Evolutionary conservation across 495 filamentous ascomycete genomes (phyloP).

Genomic region (Xylona heveae): DNA sequence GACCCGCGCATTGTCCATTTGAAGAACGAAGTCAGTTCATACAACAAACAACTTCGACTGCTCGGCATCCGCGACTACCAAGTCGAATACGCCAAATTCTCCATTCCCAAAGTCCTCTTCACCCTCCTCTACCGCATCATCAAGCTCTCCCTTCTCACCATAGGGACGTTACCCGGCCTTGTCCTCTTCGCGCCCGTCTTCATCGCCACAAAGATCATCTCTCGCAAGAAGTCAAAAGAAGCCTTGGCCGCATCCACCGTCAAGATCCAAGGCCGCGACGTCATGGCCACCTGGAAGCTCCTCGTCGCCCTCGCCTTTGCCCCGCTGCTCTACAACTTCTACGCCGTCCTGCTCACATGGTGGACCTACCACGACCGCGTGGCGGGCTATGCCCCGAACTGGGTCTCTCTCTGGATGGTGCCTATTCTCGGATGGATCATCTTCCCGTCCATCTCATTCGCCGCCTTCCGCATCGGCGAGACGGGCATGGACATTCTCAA

Average conservation of each 20-base stretch:
- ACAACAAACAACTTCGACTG: slow-evolving; percentile 74
- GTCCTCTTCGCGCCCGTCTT: slow-evolving; percentile 85
- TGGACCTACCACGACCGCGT: slow-evolving; percentile 67
- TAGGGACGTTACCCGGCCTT: slow-evolving; percentile 71
- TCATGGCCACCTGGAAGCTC: slow-evolving; percentile 97
- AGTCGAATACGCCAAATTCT: slow-evolving; percentile 77
- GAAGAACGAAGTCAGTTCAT: slow-evolving; percentile 56
- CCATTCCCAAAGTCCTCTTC: slow-evolving; percentile 47
- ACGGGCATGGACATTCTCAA: slow-evolving; percentile 97
- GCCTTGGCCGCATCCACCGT: slow-evolving; percentile 84
- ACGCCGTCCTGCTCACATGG: slow-evolving; percentile 49
- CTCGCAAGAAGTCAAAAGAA: slow-evolving; percentile 73
- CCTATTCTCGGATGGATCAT: slow-evolving; percentile 49
- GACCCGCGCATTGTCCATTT: slow-evolving; percentile 68
- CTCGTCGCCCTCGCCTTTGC: slow-evolving; percentile 79
- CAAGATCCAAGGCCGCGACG: slow-evolving; percentile 82
- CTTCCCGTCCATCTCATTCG: slow-evolving; percentile 80
- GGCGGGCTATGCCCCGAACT: slow-evolving; percentile 55
- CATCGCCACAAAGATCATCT: slow-evolving; percentile 69
- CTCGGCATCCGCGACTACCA: slow-evolving; percentile 87
- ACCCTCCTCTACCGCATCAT: slow-evolving; percentile 59
- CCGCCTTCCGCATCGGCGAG: slow-evolving; percentile 86
- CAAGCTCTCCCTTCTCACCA: slow-evolving; percentile 54
- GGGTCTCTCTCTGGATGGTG: slow-evolving; percentile 62
- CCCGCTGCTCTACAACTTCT: slow-evolving; percentile 64